phyloP scores from a whole-genome alignment of 2,329 filamentous ascomycete genomes.

The Arthrinium puccinioides region DNA sequence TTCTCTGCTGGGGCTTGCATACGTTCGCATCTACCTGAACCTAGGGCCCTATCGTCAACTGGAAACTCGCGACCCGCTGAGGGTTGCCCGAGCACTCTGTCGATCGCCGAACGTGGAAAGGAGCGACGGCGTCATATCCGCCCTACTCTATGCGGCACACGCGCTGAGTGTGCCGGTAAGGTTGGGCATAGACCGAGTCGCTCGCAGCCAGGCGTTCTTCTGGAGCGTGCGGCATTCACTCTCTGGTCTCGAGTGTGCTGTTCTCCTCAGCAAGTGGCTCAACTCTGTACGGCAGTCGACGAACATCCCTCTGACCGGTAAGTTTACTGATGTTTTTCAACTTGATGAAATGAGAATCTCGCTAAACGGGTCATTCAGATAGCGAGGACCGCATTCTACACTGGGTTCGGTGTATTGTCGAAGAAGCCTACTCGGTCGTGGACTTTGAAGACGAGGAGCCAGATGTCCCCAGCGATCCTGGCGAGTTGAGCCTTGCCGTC shows the following conservation, averaged over 20 bases:
- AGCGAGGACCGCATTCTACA: constrained; percentile 37
- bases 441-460: constrained; percentile 30
- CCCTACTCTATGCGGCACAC: constrained; percentile 45
- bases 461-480: constrained; percentile 18
- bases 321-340: constrained; percentile 3
- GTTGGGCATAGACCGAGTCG: constrained; percentile 46
- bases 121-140: constrained; percentile 38
- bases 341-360: background rate
- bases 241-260: constrained; percentile 45
- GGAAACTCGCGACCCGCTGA: constrained; percentile 32
- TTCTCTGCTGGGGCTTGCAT: constrained; percentile 36
- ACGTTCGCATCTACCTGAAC: constrained; percentile 37
- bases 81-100: constrained; percentile 30
- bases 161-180: constrained; percentile 48
- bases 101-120: constrained; percentile 33
- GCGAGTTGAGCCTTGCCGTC: constrained; percentile 28
- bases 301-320: constrained; percentile 19
- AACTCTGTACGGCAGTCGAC: constrained; percentile 16
- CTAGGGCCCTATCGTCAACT: constrained; percentile 34
- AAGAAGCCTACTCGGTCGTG: constrained; percentile 31
- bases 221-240: constrained; percentile 52
- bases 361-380: too few relatives aligned
- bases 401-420: constrained; percentile 38
- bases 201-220: constrained; percentile 46
- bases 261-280: constrained; percentile 45